Evolutionary conservation across 257 asterid species (phyloP), one percentile per base, ranked within the genome.

Genomic region (Nicotiana otophora): DNA sequence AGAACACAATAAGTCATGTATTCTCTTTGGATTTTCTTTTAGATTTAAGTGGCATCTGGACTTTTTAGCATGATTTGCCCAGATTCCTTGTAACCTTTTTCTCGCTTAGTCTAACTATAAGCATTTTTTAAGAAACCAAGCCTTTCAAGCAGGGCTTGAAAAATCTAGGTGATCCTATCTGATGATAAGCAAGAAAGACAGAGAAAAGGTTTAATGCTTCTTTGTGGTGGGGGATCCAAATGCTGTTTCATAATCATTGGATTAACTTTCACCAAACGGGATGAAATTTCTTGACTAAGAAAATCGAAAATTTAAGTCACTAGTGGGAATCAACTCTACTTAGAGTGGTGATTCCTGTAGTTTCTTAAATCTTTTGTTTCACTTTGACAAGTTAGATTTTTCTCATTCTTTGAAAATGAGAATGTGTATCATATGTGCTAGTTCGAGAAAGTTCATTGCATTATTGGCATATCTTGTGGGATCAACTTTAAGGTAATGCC

Each of bases 251-350:
- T 30, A 30, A 28, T 64, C 36, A 26, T 36, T 36, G 5, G 23
- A n/a, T n/a, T 33, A 66, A 66, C 51, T 39, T n/a, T 69, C 4
- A 10, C 33, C 57, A 9, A 69, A 33, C 57, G 2, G 10, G 33
- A 69, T 69, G 77, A 39, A 69, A 10, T 69, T 69, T 69, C 19
- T 69, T 69, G 55, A 69, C 57, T 69, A n/a, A 69, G 77, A 19
- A 67, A 68, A 68, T 68, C 3, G 2, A 34, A 1, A 0, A 0
- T 0, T 34, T 68, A 33, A 67, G 77, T 68, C 31, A 2, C 30
- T 34, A 23, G 26, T 23, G 26, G 26, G 26, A 23, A 19, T 68
- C 77, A 68, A 36, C 77, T 68, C 28, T 33, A 16, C 75, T 33
- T n/a, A 4, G 77, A 4, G 31, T 69, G 31, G 17, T 36, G 55